phyloP scores from a whole-genome alignment of 805 yeast genomes.

The Starmerella vaccinii region DNA sequence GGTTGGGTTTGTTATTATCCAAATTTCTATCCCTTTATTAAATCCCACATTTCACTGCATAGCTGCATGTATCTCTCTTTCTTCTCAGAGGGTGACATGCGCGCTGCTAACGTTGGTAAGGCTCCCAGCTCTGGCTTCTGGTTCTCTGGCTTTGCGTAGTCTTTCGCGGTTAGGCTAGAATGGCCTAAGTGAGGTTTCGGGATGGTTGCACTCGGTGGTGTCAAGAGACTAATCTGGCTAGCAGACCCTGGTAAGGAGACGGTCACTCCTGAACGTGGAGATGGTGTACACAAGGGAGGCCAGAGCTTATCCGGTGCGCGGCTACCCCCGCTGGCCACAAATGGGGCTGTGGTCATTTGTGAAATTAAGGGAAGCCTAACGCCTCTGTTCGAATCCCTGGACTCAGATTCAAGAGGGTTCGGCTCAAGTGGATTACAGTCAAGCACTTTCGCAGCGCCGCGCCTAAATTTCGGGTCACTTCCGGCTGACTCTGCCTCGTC shows the following conservation, averaged over 20 bases:
- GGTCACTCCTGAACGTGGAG: background rate
- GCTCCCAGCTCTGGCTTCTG: background rate
- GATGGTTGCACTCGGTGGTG: background rate
- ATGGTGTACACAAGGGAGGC: background rate
- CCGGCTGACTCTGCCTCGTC: constrained; percentile 1
- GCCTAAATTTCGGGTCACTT: background rate
- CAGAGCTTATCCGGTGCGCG: background rate
- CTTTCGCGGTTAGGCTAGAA: background rate
- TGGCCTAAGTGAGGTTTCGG: background rate
- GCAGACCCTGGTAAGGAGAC: background rate
- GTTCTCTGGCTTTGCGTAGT: background rate
- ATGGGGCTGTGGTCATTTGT: background rate
- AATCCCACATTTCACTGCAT: constrained; percentile 12
- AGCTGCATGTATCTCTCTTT: constrained; percentile 3
- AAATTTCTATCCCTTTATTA: background rate
- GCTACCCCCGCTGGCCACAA: background rate
- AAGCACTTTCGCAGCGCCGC: background rate
- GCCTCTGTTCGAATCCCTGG: background rate
- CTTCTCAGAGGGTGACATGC: background rate
- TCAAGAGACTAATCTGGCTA: background rate
- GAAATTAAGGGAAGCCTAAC: background rate
- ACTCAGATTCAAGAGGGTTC: background rate
- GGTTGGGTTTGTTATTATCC: no score
- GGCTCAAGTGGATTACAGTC: background rate
- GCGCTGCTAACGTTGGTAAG: background rate